Base-by-base conservation (phyloP, 2,329 filamentous ascomycete species). In the Ilyonectria robusta region DNA sequence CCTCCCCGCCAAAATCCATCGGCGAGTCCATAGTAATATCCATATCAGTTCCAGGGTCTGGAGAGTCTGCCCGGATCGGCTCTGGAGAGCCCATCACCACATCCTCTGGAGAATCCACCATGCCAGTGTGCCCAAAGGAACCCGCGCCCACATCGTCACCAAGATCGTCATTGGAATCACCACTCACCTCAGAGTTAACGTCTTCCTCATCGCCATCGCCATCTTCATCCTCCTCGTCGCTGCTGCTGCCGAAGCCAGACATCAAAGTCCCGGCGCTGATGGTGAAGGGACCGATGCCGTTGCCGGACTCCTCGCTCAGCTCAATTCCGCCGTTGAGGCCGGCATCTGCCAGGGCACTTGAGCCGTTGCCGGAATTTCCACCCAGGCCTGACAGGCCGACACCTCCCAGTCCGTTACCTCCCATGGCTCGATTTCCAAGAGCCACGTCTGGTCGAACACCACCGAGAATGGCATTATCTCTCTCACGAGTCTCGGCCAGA, bases 401-500 rank as follows among this genome's bases (percentile, higher is more conserved):
- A 4, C 84, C 84, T 6, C 83, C 84, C 4, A 88, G 78, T 23
- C 85, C 80, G 37, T 72, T 83, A 59, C 82, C 82, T 3, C 84
- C 83, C 73, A 87, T 81, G 58, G 91, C 90, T 62, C 95, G 89
- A 76, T 94, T 93, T 47, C 92, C 94, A 74, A 97, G 89, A 23
- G 93, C 93, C 79, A 97, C 92, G 73, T 98, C 96, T 1, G 96
- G 96, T 67, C 96, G 90, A 11, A 98, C 95, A 6, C 96, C 96
- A 53, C 96, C 96, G 6, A 99, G 90, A 59, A 98, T 97, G n/a
- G 96, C 96, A 78, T 99, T 99, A 78, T 99, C 96, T 69, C 95
- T 90, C 82, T 99, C 96, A 62, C 96, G 87, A 0, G 96, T 99
- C 80, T 98, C 95, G 1, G 95, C 93, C 29, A 99, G 85, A 0